Evolutionary conservation across 176 grass and related monocot genomes (phyloP), one percentile per base, ranked within the genome.

Genomic region (Hordeum vulgare): DNA sequence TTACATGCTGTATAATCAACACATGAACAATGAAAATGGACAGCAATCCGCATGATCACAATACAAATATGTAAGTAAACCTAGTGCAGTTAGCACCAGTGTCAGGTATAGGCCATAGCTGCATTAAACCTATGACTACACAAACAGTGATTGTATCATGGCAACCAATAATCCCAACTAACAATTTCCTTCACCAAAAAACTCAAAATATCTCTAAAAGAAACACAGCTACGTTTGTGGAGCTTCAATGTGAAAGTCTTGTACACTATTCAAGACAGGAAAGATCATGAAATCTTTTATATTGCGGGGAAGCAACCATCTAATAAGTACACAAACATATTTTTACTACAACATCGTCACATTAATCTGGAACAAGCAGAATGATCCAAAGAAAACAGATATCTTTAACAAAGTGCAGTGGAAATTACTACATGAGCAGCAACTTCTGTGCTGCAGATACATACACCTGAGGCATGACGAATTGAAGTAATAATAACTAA

Each of bases 21-120:
- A 71, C 15, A 59, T 36, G 49, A 70, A 81, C 18, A 33, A 53
- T 80, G 9, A 71, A 83, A 64, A 69, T 26, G 47, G 51, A 56
- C 11, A 27, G 34, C 33, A 66, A 78, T 33, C 39, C 14, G 11
- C 27, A 66, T 31, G 29, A 60, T 75, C 11, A 67, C n/a, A 61
- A 34, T 69, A 36, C n/a, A 33, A 71, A 28, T 7, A 62, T 61
- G 3, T 23, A 56, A 75, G 40, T 39, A 42, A 80, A 44, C 7
- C 40, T 9, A 80, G 28, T 61, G 69, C 40, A 42, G 69, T 36
- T 71, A 23, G 33, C 45, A 21, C 17, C 29, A 63, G 25, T 47
- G 21, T 18, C 60, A 68, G 71, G 37, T 68, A 75, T 80, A 75
- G 37, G 71, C 37, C 49, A 75, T 80, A 67, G 37, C 70, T 79